Percentiles rank a stretch among this genome's conserved stretches.
Evolutionary conservation across 805 yeast genomes (phyloP).

Genomic region (Suhomyces pyralidae): DNA sequence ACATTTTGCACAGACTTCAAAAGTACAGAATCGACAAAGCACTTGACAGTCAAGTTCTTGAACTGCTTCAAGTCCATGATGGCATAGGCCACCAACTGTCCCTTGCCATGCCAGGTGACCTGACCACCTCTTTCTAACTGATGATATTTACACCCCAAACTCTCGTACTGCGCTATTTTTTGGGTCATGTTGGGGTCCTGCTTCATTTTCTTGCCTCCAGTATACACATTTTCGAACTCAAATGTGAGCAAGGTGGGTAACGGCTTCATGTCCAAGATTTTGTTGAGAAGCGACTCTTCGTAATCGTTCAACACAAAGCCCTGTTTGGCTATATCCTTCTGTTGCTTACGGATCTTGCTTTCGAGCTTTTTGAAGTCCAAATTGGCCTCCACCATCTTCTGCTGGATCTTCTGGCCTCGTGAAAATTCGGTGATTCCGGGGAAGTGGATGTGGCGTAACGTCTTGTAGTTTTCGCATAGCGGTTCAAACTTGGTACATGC

Average conservation of each 20-base stretch:
- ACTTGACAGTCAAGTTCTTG: conserved; percentile 53
- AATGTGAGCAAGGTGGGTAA: conserved; percentile 72
- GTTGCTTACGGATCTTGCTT: conserved; percentile 43
- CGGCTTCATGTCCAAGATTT: conserved; percentile 48
- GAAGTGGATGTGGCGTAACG: conserved; percentile 41
- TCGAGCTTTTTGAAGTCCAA: conserved; percentile 55
- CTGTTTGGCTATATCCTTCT: conserved; percentile 35
- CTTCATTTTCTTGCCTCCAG: conserved; percentile 86
- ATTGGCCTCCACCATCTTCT: conserved; percentile 52
- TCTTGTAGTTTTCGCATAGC: conserved; percentile 29
- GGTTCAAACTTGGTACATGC: conserved; percentile 27
- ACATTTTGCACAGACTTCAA: conserved; percentile 55
- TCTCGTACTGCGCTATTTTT: conserved; percentile 24
- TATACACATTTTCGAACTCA: conserved; percentile 82
- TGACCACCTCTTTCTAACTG: conserved; percentile 93
- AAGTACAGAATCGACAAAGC: conserved; percentile 60
- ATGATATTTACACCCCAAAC: conserved; percentile 56
- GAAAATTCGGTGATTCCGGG: conserved; percentile 38
- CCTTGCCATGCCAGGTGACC: conserved; percentile 94
- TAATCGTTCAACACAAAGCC: conserved; percentile 43
- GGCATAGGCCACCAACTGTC: conserved; percentile 86
- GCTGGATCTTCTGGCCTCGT: conserved; percentile 56
- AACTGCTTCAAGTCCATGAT: conserved; percentile 62
- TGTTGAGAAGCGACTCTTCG: conserved; percentile 45
- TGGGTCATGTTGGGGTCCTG: conserved; percentile 39